Evolutionary conservation across 352 stramenopile genomes (phyloP), one percentile per base, ranked within the genome.

Genomic region (Chrysophaeum taylorii): DNA sequence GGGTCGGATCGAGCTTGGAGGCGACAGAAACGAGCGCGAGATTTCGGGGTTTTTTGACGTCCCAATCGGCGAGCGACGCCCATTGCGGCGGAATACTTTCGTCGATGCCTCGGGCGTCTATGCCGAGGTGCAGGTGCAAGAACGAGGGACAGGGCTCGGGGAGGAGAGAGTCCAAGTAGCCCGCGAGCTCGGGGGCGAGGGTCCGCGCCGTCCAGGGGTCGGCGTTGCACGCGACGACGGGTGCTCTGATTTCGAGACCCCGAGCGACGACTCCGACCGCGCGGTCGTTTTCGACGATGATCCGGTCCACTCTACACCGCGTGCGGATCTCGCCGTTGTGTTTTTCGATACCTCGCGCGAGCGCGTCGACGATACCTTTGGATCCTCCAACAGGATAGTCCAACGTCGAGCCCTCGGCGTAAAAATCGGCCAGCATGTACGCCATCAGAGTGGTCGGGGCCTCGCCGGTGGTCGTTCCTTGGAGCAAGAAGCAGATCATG

Each of bases 41-140:
- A 71, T 90, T 90, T 23, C 57, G 31, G 9, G 57, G 57, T 37
- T 76, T 78, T 70, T 90, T 83, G 31, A 91, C 84, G 64, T 80
- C 74, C 82, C 82, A 88, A 66, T 88, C 80, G 35, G 75, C 42
- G 23, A 88, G 76, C 27, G 85, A 78, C 35, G 82, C 82, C 82
- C 82, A 88, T 71, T 88, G 82, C 1, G 82, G 78, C 23, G 82
- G 82, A 66, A 81, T 35, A 77, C 45, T 21, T 74, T 62, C 5
- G 73, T 70, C 9, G 81, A 92, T 76, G 35, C 84, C 81, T 23
- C 78, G 73, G 7, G 79, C 84, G 63, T 88, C 80, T 52, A 92
- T 88, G 21, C 83, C 85, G 29, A 86, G 79, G 78, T 92, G 85
- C 52, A 92, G 76, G 75, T 92, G 85, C 61, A 89, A 87, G 69